Evolutionary conservation across 1,284 basidiomycete genomes (phyloP).

Genomic region (Gomphus bonarii): DNA sequence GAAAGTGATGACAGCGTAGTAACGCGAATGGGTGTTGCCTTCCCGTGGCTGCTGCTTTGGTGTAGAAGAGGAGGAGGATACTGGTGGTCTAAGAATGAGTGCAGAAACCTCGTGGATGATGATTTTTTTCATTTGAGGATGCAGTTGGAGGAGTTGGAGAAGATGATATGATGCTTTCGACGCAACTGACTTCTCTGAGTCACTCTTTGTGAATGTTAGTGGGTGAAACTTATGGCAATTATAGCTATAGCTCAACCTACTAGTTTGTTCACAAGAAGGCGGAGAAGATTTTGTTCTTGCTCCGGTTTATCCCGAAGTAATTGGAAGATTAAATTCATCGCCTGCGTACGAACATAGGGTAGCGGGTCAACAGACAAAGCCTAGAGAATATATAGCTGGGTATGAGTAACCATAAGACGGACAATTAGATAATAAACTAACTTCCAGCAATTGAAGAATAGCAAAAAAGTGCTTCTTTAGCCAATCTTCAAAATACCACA

Average conservation of each 20-base stretch:
- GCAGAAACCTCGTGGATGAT: slow-evolving; percentile 82
- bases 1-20: slow-evolving; percentile 88
- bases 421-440: slow-evolving; percentile 20
- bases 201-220: slow-evolving; percentile 45
- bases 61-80: slow-evolving; percentile 25
- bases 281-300: slow-evolving; percentile 93
- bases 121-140: slow-evolving; percentile 91
- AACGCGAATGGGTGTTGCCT: slow-evolving; percentile 62
- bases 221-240: neutral
- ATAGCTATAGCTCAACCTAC: slow-evolving; percentile 34
- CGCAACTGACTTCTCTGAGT: slow-evolving; percentile 81
- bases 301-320: slow-evolving; percentile 88
- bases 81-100: slow-evolving; percentile 59
- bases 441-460: slow-evolving; percentile 86
- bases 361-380: slow-evolving; percentile 81
- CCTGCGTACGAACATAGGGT: slow-evolving; percentile 79
- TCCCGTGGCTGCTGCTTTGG: slow-evolving; percentile 26
- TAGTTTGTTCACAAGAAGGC: slow-evolving; percentile 90
- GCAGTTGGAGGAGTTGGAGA: slow-evolving; percentile 81
- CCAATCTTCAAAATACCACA: slow-evolving; percentile 96
- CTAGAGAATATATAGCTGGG: slow-evolving; percentile 28
- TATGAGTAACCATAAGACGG: neutral
- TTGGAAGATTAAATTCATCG: slow-evolving; percentile 56
- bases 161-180: slow-evolving; percentile 87
- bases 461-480: slow-evolving; percentile 96